These are phyloP conservation scores for Solanum acaule DNA, from an alignment of 257 asterid genomes.

Conservation along the genomic window DNA sequence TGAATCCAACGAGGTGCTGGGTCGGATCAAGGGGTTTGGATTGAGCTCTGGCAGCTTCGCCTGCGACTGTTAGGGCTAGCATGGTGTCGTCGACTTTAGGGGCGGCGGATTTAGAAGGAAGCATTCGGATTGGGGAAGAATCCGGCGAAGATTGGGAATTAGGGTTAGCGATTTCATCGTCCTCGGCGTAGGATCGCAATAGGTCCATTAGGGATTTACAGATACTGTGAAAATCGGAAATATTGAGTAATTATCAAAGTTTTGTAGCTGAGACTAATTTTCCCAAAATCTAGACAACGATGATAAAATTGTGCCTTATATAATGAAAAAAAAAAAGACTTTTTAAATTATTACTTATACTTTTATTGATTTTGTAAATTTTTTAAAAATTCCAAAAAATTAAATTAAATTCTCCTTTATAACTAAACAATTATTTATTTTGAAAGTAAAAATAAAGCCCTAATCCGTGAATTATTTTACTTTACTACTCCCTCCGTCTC, in stretches of 20 bases:
- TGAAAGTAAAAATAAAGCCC: not conserved
- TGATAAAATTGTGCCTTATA: not conserved
- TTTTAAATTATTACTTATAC: too few species aligned
- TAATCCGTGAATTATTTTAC: too few species aligned
- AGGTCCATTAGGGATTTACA: slow-evolving; percentile 12
- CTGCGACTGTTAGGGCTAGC: slow-evolving; percentile 78
- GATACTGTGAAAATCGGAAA: not conserved
- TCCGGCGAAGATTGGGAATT: slow-evolving; percentile 37
- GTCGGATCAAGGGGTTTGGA: slow-evolving; percentile 79
- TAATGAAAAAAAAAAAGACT: too few species aligned
- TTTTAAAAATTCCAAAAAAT: not conserved
- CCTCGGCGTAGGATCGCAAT: slow-evolving; percentile 5
- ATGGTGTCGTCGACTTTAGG: slow-evolving; percentile 87
- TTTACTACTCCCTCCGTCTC: not conserved
- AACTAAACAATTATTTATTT: not conserved
- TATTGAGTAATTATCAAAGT: not conserved
- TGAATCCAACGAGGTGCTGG: slow-evolving; percentile 79
- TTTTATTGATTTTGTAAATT: not conserved
- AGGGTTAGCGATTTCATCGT: not conserved
- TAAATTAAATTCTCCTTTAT: not conserved
- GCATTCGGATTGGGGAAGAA: slow-evolving; percentile 62
- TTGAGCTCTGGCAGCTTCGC: slow-evolving; percentile 34
- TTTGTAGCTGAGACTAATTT: not conserved
- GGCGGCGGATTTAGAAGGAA: slow-evolving; percentile 83
- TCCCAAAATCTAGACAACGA: not conserved